Evolutionary conservation across 2,329 filamentous ascomycete species (phyloP).

Genomic region (Apiospora aurea): DNA sequence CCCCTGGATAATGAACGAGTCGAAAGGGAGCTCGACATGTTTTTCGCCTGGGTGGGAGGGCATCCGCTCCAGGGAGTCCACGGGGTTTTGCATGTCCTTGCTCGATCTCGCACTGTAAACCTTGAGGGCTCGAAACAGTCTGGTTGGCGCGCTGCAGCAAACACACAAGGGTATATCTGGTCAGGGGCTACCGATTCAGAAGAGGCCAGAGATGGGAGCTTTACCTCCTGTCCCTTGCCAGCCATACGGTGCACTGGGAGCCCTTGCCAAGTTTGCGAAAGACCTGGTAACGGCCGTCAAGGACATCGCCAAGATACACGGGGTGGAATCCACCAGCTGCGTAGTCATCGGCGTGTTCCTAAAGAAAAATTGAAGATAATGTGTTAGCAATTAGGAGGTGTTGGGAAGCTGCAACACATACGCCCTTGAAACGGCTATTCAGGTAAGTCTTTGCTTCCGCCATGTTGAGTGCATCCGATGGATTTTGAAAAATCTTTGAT

Average conservation of each 20-base stretch:
- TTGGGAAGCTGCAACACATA: background rate
- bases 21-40: slow-evolving; percentile 3
- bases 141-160: background rate
- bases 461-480: background rate
- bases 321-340: background rate
- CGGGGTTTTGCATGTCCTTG: background rate
- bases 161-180: background rate
- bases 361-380: background rate
- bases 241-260: slow-evolving; percentile 10
- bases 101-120: background rate
- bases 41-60: background rate
- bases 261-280: slow-evolving; percentile 16
- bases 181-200: background rate
- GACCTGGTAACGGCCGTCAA: slow-evolving; percentile 12
- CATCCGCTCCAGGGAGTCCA: background rate
- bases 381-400: background rate
- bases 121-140: background rate
- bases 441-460: background rate
- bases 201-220: background rate
- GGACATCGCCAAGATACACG: slow-evolving; percentile 17
- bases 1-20: slow-evolving; percentile 7
- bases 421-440: background rate
- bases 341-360: background rate
- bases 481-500: background rate
- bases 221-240: slow-evolving; percentile 16